Base-by-base conservation (phyloP, 257 asterid genomes). In the Handroanthus guayacan region DNA sequence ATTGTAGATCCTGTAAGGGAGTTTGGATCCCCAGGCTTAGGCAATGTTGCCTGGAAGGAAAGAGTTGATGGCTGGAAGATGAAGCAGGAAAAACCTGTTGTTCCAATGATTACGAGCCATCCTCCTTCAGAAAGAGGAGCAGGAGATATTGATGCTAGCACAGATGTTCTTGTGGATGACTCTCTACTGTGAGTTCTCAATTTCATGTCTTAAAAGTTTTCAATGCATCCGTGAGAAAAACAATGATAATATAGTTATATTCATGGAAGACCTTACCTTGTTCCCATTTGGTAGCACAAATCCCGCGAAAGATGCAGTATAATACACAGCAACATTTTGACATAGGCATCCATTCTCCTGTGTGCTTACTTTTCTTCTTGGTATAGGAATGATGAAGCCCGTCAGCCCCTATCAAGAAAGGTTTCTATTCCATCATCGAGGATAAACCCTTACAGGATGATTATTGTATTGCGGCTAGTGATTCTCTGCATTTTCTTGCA, bases 41-140 rank as follows among this genome's bases (percentile, higher is more conserved):
- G 99, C 67, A 95, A 93, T 86, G 98, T 95, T 84, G 98, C 99
- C 77, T 95, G 99, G 98, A 95, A 93, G 86, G 98, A 95, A 80
- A 92, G 99, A 87, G 98, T 94, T 43, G 97, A 91, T 80, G 99
- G 98, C 85, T 95, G 99, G 99, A 93, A 93, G 84, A 93, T 92
- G 97, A 95, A 93, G 84, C 98, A 93, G 83, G 97, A 95, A 78
- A 95, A 93, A 84, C 92, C 95, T 80, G 92, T 71, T 61, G 80
- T 84, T 56, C 98, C 91, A 51, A 79, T 95, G 91, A 84, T 97
- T 47, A 79, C 91, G 63, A 91, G 97, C 86, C 96, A 87, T 75
- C 94, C 97, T 75, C 97, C 97, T 84, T 91, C 96, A 34, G 98
- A 91, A 86, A 87, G 98, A 84, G 98, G 98, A 52, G 86, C 43